Conservation (phyloP, 169 alveolate genomes). For the Eimeria acervulina region DNA sequence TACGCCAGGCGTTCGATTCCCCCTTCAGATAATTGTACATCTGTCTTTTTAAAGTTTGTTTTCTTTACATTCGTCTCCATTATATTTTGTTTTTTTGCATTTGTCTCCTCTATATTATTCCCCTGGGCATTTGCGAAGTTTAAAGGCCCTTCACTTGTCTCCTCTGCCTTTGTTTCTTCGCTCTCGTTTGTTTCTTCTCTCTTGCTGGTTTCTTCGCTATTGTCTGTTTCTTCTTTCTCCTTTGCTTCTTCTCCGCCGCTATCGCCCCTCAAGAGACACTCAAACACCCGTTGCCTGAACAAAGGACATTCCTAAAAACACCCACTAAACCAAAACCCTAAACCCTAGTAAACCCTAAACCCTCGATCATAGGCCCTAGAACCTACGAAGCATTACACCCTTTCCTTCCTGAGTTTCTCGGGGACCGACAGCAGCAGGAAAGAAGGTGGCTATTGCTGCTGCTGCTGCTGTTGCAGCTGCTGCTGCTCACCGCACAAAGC, state of each 20-base stretch:
- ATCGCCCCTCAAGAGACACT: background rate
- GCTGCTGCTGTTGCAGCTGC: background rate
- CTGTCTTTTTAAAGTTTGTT: background rate
- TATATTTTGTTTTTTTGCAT: too few species aligned
- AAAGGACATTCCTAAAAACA: too few species aligned
- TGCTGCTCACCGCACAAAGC: conserved; percentile 9
- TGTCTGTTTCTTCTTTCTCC: too few species aligned
- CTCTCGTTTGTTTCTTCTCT: background rate
- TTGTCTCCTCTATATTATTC: too few species aligned
- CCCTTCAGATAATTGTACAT: background rate
- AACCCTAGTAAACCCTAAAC: background rate
- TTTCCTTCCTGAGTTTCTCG: too few species aligned
- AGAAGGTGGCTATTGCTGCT: background rate
- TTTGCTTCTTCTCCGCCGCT: too few species aligned
- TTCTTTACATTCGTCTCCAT: too few species aligned
- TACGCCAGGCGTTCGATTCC: background rate
- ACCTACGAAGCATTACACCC: background rate
- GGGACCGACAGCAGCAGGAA: too few species aligned
- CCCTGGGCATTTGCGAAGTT: too few species aligned
- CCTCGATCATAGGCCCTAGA: too few species aligned
- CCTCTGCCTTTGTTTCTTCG: too few species aligned
- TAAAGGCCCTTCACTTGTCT: too few species aligned
- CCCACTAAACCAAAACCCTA: background rate
- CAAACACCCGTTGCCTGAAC: background rate
- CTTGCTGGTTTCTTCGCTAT: background rate